Evolutionary conservation across 192 early-diverging fungal species (phyloP), one percentile per base, ranked within the genome.

Genomic region (Allomyces macrogynus): DNA sequence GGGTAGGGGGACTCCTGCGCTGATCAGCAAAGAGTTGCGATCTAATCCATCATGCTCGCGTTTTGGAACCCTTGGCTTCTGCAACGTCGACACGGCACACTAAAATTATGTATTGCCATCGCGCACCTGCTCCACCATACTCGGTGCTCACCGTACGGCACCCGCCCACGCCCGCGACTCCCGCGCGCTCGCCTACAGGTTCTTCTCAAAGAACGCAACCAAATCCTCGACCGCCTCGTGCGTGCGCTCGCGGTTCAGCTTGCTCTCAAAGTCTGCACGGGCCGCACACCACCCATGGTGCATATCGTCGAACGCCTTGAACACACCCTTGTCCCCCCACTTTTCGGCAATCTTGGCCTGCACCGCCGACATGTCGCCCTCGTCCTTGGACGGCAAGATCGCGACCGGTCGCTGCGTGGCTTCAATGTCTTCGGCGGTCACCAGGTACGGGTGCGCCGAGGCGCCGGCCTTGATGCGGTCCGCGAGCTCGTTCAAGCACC

Each of bases 271-370:
- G 11, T 70, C 69, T 0, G 65, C 65, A 5, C 69, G 27, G 9
- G 69, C 64, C 20, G 61, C 69, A 16, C 61, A 61, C 61, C 61
- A 70, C 20, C 69, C 69, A 44, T 70, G 69, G 40, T 43, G 64
- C 24, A 66, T 62, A 32, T 70, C 69, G 26, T 66, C 65, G 27
- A 66, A 70, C 27, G 64, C 24, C 27, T 44, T 32, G 40, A 22
- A 16, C 4, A 65, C 0, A 2, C 22, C 25, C 23, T 62, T 40
- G 32, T 40, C 32, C 4, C 32, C 32, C 32, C 32, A 40, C 32
- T 40, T 40, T 40, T 3, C 32, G 32, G 32, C 32, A 40, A 40
- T 8, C 32, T 43, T 62, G 24, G 49, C 49, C 49, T 57, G 12
- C 12, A 57, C 20, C 12, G 49, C 49, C 49, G 49, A 16, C 49